phyloP scores from a whole-genome alignment of 768 basidiomycete genomes.

The Podaxis mareebaensis region DNA sequence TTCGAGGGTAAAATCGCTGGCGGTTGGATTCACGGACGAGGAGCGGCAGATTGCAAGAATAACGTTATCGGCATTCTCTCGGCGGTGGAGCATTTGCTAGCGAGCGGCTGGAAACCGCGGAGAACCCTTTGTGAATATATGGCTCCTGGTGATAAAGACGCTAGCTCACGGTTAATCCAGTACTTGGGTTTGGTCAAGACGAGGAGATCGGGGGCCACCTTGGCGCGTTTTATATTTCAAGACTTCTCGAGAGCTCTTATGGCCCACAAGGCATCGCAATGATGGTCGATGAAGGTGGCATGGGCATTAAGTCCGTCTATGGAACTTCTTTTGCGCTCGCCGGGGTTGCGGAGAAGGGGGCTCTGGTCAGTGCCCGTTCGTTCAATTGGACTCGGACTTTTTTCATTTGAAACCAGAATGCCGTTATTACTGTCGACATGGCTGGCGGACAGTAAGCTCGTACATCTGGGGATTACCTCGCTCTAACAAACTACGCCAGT shows the following conservation, averaged over 20 bases:
- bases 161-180: conserved; percentile 12
- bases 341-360: conserved; percentile 34
- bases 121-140: conserved; percentile 24
- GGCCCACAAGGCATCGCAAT: conserved; percentile 30
- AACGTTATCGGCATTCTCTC: conserved; percentile 32
- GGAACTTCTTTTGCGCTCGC: conserved; percentile 30
- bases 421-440: conserved; percentile 30
- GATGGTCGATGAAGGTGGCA: conserved; percentile 35
- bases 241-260: conserved; percentile 24
- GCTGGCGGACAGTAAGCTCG: conserved; percentile 32
- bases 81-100: conserved; percentile 29
- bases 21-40: conserved; percentile 32
- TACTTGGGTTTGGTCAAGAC: conserved; percentile 34
- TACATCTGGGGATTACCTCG: not conserved
- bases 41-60: conserved; percentile 32
- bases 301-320: conserved; percentile 26
- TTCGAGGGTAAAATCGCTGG: conserved; percentile 29
- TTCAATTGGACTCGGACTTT: not conserved
- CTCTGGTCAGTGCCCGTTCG: conserved; percentile 21
- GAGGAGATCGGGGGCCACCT: conserved; percentile 33
- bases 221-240: conserved; percentile 28
- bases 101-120: conserved; percentile 25
- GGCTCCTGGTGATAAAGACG: not conserved
- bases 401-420: conserved; percentile 21
- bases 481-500: conserved; percentile 15